These are phyloP conservation scores for Cutaneotrichosporon dermatis DNA, from an alignment of 1,284 basidiomycete genomes.

Conservation along the genomic window DNA sequence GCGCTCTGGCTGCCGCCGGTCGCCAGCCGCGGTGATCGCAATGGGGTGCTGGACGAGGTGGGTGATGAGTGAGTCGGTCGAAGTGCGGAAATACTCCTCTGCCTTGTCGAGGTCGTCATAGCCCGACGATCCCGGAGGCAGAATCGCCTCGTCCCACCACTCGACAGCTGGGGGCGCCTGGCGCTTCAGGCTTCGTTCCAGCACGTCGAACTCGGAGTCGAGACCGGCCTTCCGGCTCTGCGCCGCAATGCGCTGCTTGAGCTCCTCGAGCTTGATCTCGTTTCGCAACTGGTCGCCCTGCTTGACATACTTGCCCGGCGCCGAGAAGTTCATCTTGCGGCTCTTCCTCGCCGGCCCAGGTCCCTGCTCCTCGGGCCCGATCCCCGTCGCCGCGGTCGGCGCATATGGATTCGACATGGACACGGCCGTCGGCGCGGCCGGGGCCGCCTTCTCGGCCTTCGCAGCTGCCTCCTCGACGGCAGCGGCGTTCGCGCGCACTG, in stretches of 20 bases:
- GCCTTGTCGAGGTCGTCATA: slow-evolving; percentile 66
- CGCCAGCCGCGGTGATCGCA: slow-evolving; percentile 83
- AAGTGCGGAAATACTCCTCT: slow-evolving; percentile 56
- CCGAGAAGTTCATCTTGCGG: slow-evolving; percentile 74
- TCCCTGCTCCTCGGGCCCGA: slow-evolving; percentile 53
- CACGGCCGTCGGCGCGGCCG: slow-evolving; percentile 28
- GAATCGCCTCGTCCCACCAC: slow-evolving; percentile 94
- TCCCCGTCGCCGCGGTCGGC: slow-evolving; percentile 55
- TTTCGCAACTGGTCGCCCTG: slow-evolving; percentile 79
- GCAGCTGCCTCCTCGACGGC: slow-evolving; percentile 16
- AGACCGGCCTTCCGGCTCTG: slow-evolving; percentile 87
- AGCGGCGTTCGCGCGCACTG: slow-evolving; percentile 63
- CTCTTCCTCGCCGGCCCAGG: slow-evolving; percentile 32
- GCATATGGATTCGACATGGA: slow-evolving; percentile 66
- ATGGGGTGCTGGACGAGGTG: slow-evolving; percentile 96
- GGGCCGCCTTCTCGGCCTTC: slow-evolving; percentile 17
- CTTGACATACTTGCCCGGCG: slow-evolving; percentile 83
- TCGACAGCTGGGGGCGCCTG: slow-evolving; percentile 82
- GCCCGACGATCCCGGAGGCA: slow-evolving; percentile 60
- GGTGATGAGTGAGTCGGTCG: slow-evolving; percentile 71
- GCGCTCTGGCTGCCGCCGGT: slow-evolving; percentile 68
- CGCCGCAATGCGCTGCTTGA: slow-evolving; percentile 90
- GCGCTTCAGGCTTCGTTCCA: slow-evolving; percentile 82
- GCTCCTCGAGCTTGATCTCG: slow-evolving; percentile 75
- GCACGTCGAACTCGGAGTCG: slow-evolving; percentile 81